Evolutionary conservation across 1,284 basidiomycete genomes (phyloP).

Genomic region (Tylopilus sp.): DNA sequence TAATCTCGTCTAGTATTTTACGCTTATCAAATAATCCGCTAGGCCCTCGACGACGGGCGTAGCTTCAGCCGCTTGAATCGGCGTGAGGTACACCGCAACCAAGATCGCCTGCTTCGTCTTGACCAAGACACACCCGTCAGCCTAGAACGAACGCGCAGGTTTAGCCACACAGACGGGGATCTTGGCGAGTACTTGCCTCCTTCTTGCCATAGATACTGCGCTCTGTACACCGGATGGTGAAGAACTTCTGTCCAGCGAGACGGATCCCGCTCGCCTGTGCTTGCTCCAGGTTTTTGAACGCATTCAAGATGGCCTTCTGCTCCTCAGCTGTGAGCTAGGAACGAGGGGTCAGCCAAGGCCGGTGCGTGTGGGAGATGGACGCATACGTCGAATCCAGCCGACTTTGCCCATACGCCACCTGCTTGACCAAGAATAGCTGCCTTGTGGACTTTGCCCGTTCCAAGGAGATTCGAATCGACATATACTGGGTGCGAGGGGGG

Average conservation of each 20-base stretch:
- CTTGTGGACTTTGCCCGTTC: slow-evolving; percentile 67
- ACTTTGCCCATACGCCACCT: slow-evolving; percentile 87
- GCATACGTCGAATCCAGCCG: slow-evolving; percentile 53
- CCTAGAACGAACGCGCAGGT: slow-evolving; percentile 43
- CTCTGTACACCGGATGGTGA: slow-evolving; percentile 59
- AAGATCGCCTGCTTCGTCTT: slow-evolving; percentile 90
- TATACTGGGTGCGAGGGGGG: slow-evolving; percentile 55
- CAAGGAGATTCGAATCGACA: slow-evolving; percentile 85
- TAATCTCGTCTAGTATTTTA: slow-evolving; percentile 45
- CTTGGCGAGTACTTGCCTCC: slow-evolving; percentile 48
- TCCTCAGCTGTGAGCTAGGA: slow-evolving; percentile 70
- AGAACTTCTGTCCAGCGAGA: slow-evolving; percentile 78
- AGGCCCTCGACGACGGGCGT: slow-evolving; percentile 71
- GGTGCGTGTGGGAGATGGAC: neutral
- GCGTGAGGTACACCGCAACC: slow-evolving; percentile 74
- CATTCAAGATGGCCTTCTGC: slow-evolving; percentile 63
- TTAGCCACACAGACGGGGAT: neutral
- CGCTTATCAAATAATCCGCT: slow-evolving; percentile 77
- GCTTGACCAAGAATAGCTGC: slow-evolving; percentile 84
- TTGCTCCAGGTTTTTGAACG: slow-evolving; percentile 46
- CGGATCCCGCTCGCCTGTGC: slow-evolving; percentile 63
- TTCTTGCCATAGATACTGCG: slow-evolving; percentile 82
- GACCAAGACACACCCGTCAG: slow-evolving; percentile 76
- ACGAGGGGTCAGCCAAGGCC: neutral
- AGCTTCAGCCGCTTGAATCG: slow-evolving; percentile 69